Evolutionary conservation across 306 rosid species (phyloP).

Genomic region (Trifolium pratense): DNA sequence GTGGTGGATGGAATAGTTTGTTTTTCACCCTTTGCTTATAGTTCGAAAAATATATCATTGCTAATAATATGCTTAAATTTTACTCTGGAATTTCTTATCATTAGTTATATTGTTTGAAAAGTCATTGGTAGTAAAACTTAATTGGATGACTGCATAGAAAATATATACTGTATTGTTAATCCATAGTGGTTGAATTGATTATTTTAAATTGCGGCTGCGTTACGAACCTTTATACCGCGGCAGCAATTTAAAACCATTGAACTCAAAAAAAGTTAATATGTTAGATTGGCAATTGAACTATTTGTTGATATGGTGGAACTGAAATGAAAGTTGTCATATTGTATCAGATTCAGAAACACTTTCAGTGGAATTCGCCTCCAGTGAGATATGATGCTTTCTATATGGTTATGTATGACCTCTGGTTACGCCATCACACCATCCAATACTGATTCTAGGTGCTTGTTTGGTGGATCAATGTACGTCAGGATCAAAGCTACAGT

Average conservation of each 20-base stretch:
- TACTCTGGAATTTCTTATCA: background rate
- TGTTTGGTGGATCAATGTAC: background rate
- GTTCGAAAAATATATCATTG: conserved; percentile 7
- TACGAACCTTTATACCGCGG: no score
- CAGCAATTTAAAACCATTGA: no score
- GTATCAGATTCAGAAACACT: conserved; percentile 88
- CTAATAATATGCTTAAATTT: background rate
- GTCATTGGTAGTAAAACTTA: background rate
- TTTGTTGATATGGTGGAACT: conserved; percentile 27
- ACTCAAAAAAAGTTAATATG: no score
- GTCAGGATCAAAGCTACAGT: background rate
- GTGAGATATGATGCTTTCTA: conserved; percentile 80
- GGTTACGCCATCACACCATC: conserved; percentile 86
- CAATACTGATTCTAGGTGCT: conserved; percentile 56
- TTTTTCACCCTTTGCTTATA: background rate
- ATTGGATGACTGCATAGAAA: no score
- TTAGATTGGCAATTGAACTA: background rate
- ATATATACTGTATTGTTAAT: no score
- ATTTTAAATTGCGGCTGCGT: no score
- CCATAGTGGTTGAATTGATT: no score
- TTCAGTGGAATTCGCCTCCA: conserved; percentile 95
- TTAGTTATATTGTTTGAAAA: background rate
- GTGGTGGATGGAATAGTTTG: background rate
- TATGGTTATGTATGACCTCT: conserved; percentile 96
- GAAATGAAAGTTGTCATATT: conserved; percentile 31